A percentile compares a stretch with the other conserved stretches of the same genome.
phyloP scores from a whole-genome alignment of 2,329 filamentous ascomycete genomes.

The Tolypocladium tropicale region DNA sequence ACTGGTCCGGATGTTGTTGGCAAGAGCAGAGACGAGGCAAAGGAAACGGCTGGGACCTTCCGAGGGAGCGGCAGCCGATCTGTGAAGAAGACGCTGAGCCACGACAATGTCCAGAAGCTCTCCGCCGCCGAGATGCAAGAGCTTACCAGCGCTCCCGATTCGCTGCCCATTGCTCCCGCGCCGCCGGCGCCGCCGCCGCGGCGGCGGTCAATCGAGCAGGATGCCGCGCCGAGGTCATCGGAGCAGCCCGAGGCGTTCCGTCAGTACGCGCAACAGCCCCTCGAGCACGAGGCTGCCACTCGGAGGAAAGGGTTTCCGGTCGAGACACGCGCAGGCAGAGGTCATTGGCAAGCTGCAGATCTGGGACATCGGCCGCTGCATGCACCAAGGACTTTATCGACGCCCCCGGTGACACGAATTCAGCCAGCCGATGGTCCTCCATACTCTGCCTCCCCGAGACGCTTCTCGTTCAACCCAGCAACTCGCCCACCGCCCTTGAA shows the following conservation, averaged over 20 bases:
- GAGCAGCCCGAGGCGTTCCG: constrained; percentile 20
- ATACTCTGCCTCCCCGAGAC: constrained; percentile 24
- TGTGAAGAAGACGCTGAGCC: constrained; percentile 19
- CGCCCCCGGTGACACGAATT: constrained; percentile 36
- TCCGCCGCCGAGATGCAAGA: constrained; percentile 50
- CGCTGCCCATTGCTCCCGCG: constrained; percentile 41
- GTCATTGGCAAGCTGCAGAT: constrained; percentile 7
- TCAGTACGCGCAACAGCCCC: constrained; percentile 17
- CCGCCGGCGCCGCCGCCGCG: constrained; percentile 22
- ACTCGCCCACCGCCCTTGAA: constrained; percentile 33
- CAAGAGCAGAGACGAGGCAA: background rate
- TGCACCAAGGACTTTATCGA: constrained; percentile 36
- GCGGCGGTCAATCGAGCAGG: constrained; percentile 28
- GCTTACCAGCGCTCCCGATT: constrained; percentile 45
- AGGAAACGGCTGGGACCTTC: background rate
- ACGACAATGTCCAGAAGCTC: constrained; percentile 40
- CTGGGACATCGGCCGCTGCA: constrained; percentile 21
- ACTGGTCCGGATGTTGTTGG: background rate
- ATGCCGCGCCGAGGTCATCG: constrained; percentile 16
- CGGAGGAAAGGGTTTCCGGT: constrained; percentile 11
- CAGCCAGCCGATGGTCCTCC: constrained; percentile 16
- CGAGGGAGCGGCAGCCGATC: constrained; percentile 18
- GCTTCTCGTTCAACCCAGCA: constrained; percentile 39
- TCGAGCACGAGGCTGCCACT: constrained; percentile 3
- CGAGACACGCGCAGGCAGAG: constrained; percentile 10